A percentile compares a stretch with the other conserved stretches of the same genome.
These are phyloP conservation scores for Chlorophyllum brunneum DNA, from an alignment of 768 basidiomycete species.

Conservation along the genomic window DNA sequence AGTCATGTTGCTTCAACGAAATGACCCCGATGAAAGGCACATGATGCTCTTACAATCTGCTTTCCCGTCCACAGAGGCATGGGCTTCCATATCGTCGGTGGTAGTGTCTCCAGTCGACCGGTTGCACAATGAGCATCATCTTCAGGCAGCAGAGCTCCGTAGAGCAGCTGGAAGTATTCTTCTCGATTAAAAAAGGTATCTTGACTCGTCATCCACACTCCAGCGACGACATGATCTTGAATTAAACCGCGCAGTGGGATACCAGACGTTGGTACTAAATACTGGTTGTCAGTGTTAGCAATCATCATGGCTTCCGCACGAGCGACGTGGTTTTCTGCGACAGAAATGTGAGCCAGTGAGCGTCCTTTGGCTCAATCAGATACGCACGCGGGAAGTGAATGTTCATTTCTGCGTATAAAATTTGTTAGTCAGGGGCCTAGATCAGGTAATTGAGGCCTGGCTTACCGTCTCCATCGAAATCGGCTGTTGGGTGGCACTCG, in stretches of 20 bases:
- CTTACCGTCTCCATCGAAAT: constrained; percentile 33
- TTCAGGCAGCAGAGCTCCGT: constrained; percentile 91
- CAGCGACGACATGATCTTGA: constrained; percentile 98
- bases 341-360: neutral
- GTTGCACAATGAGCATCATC: constrained; percentile 51
- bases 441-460: neutral
- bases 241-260: constrained; percentile 97
- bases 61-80: constrained; percentile 95
- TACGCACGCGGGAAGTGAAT: constrained; percentile 95
- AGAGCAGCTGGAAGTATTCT: constrained; percentile 94
- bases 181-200: constrained; percentile 93
- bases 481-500: constrained; percentile 16
- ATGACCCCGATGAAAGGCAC: neutral
- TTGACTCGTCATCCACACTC: constrained; percentile 98
- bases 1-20: constrained; percentile 3
- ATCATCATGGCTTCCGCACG: constrained; percentile 92
- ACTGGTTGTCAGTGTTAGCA: constrained; percentile 98
- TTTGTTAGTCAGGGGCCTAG: neutral
- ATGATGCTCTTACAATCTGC: constrained; percentile 72
- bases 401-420: constrained; percentile 81
- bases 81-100: constrained; percentile 92
- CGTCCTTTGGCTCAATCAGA: neutral
- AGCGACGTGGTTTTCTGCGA: constrained; percentile 86
- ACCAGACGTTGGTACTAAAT: constrained; percentile 97
- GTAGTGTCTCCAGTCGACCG: constrained; percentile 72